These are phyloP conservation scores for Pilobolus umbonatus DNA, from an alignment of 192 early-diverging fungal genomes.

Conservation along the genomic window DNA sequence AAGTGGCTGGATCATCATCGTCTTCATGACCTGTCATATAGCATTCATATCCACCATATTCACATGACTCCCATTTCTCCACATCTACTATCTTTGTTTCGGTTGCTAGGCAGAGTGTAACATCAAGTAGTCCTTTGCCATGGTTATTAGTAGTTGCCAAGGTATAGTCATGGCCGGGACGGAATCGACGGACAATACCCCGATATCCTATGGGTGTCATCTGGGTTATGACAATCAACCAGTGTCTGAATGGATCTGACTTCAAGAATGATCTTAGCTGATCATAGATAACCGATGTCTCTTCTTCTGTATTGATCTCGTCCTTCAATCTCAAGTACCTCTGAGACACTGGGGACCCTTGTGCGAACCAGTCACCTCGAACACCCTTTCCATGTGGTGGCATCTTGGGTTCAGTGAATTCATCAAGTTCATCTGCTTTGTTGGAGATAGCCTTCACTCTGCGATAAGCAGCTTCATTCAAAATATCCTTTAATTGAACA, in stretches of 20 bases:
- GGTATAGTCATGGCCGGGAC: constrained; percentile 79
- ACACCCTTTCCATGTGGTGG: constrained; percentile 58
- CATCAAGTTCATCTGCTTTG: constrained; percentile 46
- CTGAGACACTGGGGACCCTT: constrained; percentile 62
- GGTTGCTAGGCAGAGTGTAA: constrained; percentile 54
- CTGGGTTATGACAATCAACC: constrained; percentile 53
- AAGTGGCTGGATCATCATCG: constrained; percentile 67
- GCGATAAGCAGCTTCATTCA: constrained; percentile 40
- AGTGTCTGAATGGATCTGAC: constrained; percentile 53
- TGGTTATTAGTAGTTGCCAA: constrained; percentile 56
- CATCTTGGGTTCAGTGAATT: constrained; percentile 30
- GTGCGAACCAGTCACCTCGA: constrained; percentile 48
- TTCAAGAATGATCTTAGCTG: constrained; percentile 38
- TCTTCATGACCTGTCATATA: constrained; percentile 67
- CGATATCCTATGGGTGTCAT: constrained; percentile 40
- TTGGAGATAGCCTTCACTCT: constrained; percentile 33
- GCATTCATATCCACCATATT: constrained; percentile 72
- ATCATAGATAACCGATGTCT: constrained; percentile 15
- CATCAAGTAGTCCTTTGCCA: constrained; percentile 54
- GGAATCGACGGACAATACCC: constrained; percentile 63
- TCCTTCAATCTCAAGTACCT: constrained; percentile 52
- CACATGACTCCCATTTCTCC: constrained; percentile 52
- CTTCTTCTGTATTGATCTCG: constrained; percentile 8
- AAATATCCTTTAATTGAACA: constrained; percentile 59
- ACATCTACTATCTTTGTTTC: constrained; percentile 25